Evolutionary conservation across 352 stramenopile species (phyloP).

Genomic region (Pythium monospermum): DNA sequence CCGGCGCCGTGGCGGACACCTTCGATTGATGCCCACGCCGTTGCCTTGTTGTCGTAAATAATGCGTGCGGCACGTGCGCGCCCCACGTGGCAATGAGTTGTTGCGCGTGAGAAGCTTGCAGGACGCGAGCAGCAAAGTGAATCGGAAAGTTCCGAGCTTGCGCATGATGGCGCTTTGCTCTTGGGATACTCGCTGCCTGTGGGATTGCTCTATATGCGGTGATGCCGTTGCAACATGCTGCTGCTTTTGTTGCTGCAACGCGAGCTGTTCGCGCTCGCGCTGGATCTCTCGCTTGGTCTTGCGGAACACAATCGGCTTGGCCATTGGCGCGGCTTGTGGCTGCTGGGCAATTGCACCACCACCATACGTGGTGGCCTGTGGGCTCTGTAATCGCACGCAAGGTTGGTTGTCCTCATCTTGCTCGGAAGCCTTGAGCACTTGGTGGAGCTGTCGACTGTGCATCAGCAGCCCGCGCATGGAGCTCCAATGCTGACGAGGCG

Average conservation of each 20-base stretch:
- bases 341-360: background rate
- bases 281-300: constrained; percentile 28
- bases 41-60: constrained; percentile 5
- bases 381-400: constrained; percentile 6
- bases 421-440: constrained; percentile 9
- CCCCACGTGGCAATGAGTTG: too few species aligned
- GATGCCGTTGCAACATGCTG: background rate
- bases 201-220: background rate
- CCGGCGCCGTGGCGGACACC: constrained; percentile 14
- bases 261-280: constrained; percentile 13
- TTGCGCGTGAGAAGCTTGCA: constrained; percentile 6
- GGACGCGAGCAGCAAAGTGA: constrained; percentile 8
- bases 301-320: constrained; percentile 20
- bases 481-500: constrained; percentile 15
- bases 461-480: constrained; percentile 17
- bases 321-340: too few species aligned
- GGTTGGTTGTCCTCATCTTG: background rate
- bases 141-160: constrained; percentile 9
- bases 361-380: background rate
- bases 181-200: background rate
- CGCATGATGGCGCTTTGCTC: constrained; percentile 2
- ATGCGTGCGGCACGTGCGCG: constrained; percentile 4
- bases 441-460: constrained; percentile 20
- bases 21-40: constrained; percentile 7
- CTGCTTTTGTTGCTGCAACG: background rate